Conservation (phyloP, 2,329 filamentous ascomycete species). For the Cladophialophora psammophila region DNA sequence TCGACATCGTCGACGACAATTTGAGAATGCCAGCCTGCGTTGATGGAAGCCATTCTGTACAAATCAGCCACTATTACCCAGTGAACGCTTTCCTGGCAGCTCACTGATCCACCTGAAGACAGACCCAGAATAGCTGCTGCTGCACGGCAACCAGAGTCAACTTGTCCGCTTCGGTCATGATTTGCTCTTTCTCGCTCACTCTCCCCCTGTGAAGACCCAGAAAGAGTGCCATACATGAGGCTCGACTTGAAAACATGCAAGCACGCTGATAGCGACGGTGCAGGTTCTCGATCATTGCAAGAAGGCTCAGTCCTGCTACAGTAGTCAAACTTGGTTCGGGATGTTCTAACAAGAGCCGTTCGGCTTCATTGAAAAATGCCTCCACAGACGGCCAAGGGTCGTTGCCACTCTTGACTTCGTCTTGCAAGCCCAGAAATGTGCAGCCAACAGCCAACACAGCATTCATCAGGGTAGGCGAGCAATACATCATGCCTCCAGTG, state of each 20-base stretch:
- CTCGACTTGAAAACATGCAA: conserved; percentile 2
- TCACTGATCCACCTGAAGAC: conserved; percentile 5
- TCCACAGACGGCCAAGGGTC: conserved; percentile 4
- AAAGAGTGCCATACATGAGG: conserved; percentile 6
- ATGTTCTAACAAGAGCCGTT: conserved; percentile 2
- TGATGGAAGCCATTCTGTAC: background rate
- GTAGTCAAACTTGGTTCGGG: conserved; percentile 12
- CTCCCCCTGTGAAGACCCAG: conserved; percentile 1
- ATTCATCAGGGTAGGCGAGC: conserved; percentile 8
- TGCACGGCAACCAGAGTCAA: background rate
- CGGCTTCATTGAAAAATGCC: conserved; percentile 1
- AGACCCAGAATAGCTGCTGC: conserved; percentile 15
- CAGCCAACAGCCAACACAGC: conserved; percentile 7
- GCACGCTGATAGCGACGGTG: background rate
- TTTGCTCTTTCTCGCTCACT: background rate
- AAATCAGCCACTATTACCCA: background rate
- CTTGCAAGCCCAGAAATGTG: conserved; percentile 6
- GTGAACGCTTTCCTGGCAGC: background rate
- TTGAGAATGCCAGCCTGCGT: background rate
- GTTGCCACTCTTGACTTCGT: conserved; percentile 1
- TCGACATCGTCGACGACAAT: background rate
- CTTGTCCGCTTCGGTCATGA: background rate
- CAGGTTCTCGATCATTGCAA: conserved; percentile 12
- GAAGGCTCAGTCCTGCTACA: conserved; percentile 7
- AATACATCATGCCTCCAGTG: conserved; percentile 8